Evolutionary conservation across 1,139 yeast genomes (phyloP), one percentile per base, ranked within the genome.

Genomic region (Sugiyamaella xylanicola): DNA sequence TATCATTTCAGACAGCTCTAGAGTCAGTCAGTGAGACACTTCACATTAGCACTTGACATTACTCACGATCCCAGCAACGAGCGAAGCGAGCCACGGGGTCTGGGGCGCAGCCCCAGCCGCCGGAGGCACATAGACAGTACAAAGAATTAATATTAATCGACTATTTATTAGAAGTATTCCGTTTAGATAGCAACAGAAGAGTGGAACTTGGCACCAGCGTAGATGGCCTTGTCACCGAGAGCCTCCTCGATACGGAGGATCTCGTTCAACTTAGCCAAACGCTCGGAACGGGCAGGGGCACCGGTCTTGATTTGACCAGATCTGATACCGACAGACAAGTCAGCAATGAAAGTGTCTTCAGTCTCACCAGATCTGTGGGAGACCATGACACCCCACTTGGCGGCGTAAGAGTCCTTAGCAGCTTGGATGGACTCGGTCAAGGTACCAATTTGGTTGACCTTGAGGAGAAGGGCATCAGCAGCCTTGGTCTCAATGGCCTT

Each of bases 311-410:
- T 86, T 84, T 92, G 97, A 76, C 97, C 97, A 68, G 96, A 73
- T 84, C 97, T 88, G 76, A 92, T 83, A 81, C 97, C 98, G 70
- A 92, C 97, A 69, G 91, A 81, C 75, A 92, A 84, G 79, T 92
- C 97, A 73, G 98, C 97, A 78, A 92, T 91, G 82, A 88, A 86
- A 69, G 95, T 86, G 80, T 92, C 98, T 82, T 92, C 98, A 66
- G 97, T 91, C 84, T 92, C 98, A 81, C 98, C 98, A 68, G 97
- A 90, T 84, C 96, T 87, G 86, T 89, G 96, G 70, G 96, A 88
- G 70, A 87, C 95, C 93, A 87, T 86, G 69, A 87, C 93, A 82
- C 95, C 95, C 95, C 95, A 87, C 70, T 86, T 86, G 64, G 93
- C 92, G 64, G 81, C 83, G 77, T 82, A 87, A 57, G 95, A 85